phyloP scores from a whole-genome alignment of 2,329 filamentous ascomycete genomes.

The Botrytis fragariae region DNA sequence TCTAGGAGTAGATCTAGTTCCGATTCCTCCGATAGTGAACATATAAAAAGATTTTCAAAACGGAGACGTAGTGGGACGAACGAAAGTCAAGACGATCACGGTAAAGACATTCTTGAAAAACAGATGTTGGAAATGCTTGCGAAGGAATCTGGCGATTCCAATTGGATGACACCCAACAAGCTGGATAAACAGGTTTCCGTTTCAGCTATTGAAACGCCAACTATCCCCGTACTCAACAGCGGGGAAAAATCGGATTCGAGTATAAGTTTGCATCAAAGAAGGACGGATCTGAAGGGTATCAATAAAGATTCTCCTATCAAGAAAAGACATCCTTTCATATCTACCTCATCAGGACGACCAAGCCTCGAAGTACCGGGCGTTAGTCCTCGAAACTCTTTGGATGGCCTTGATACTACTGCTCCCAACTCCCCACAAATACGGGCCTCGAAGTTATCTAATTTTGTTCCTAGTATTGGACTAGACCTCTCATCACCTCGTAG shows the following conservation, averaged over 20 bases:
- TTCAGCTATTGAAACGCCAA: slow-evolving; percentile 25
- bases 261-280: slow-evolving; percentile 26
- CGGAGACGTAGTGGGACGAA: slow-evolving; percentile 46
- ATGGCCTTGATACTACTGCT: slow-evolving; percentile 46
- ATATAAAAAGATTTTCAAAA: slow-evolving; percentile 36
- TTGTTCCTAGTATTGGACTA: slow-evolving; percentile 56
- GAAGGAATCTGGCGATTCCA: slow-evolving; percentile 46
- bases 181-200: slow-evolving; percentile 21
- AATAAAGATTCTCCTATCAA: slow-evolving; percentile 22
- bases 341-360: slow-evolving; percentile 31
- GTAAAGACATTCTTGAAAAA: slow-evolving; percentile 56
- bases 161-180: slow-evolving; percentile 22
- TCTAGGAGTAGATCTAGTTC: slow-evolving; percentile 56
- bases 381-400: slow-evolving; percentile 41
- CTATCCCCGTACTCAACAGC: slow-evolving; percentile 21
- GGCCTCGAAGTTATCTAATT: slow-evolving; percentile 30
- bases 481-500: slow-evolving; percentile 64
- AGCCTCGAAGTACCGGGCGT: slow-evolving; percentile 51
- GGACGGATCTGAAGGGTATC: slow-evolving; percentile 26
- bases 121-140: slow-evolving; percentile 62
- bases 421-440: slow-evolving; percentile 36
- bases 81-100: slow-evolving; percentile 46
- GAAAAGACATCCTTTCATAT: slow-evolving; percentile 27
- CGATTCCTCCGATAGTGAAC: slow-evolving; percentile 58
- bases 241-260: slow-evolving; percentile 23